These are phyloP conservation scores for Glonium stellatum DNA, from an alignment of 495 filamentous ascomycete species.

Conservation along the genomic window DNA sequence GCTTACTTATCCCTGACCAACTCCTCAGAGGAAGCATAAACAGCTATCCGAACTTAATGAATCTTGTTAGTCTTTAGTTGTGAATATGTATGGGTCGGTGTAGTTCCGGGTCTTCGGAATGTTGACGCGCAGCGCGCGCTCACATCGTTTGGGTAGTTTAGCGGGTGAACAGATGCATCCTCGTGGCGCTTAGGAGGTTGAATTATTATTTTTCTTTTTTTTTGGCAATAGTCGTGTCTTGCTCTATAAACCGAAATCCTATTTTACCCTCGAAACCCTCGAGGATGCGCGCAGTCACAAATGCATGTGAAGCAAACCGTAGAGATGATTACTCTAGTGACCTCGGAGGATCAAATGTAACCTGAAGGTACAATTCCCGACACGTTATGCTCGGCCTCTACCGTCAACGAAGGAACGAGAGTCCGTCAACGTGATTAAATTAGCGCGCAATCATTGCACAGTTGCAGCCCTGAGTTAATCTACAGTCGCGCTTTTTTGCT, in stretches of 20 bases:
- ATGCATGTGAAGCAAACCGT: background rate
- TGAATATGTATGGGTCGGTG: background rate
- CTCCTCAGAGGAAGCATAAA: slow-evolving; percentile 60
- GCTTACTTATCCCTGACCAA: slow-evolving; percentile 94
- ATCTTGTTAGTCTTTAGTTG: slow-evolving; percentile 7
- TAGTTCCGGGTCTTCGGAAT: background rate
- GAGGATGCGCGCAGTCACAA: background rate
- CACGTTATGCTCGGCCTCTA: too few species aligned
- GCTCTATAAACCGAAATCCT: background rate
- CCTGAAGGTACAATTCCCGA: too few species aligned
- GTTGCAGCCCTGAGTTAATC: background rate
- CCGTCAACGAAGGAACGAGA: too few species aligned
- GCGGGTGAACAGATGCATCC: background rate
- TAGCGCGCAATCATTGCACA: background rate
- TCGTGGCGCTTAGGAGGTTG: background rate
- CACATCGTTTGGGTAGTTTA: background rate
- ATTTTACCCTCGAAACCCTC: background rate
- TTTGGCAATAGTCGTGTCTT: background rate
- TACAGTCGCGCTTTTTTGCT: background rate
- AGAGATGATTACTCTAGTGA: background rate
- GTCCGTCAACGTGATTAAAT: too few species aligned
- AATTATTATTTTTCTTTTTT: background rate
- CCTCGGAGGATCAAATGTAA: background rate
- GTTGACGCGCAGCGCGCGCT: background rate
- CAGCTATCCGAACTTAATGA: background rate